Evolutionary conservation across 805 yeast species (phyloP), one percentile per base, ranked within the genome.

Genomic region (Yarrowia bubula): DNA sequence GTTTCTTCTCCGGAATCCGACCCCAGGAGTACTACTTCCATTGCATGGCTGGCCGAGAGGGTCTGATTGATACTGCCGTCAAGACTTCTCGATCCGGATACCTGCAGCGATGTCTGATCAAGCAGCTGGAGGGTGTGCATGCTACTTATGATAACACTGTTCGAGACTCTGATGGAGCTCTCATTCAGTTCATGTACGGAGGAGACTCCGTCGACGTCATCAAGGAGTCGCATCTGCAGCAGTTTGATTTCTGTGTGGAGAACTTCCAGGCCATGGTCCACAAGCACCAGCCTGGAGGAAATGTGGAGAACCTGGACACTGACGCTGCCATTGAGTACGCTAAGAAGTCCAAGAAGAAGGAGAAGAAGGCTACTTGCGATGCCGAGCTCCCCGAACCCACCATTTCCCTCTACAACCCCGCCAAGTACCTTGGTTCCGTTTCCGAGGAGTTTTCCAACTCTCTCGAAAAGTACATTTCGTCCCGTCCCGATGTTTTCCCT

Each of bases 31-130:
- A 96, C 79, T 95, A 92, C 76, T 95, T 96, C 95, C 99, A 95
- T 80, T 95, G 98, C 82, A 95, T 95, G 99, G 99, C 99, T 65
- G 99, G 99, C 79, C 89, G 99, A 82, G 99, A 95, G 82, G 99
- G 99, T 80, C 85, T 95, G 74, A 95, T 95, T 80, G 99, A 95
- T 83, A 95, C 99, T 67, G 99, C 99, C 60, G 99, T 95, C 69
- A 95, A 95, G 79, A 95, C 99, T 9, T 90, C 98, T 18, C 87
- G 97, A 79, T 92, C 98, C 67, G 99, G 99, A 75, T 95, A 95
- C 79, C 83, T 95, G 77, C 99, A 95, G 80, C 87, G 99, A 80
- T 96, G 99, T 84, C 84, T 95, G 78, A 95, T 97, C 67, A 95
- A 95, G 78, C 99, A 95, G 79, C 82, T 95, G 69, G 99, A 95